Evolutionary conservation across 2,329 filamentous ascomycete species (phyloP), one percentile per base, ranked within the genome.

Genomic region (Fusarium guadeloupense): DNA sequence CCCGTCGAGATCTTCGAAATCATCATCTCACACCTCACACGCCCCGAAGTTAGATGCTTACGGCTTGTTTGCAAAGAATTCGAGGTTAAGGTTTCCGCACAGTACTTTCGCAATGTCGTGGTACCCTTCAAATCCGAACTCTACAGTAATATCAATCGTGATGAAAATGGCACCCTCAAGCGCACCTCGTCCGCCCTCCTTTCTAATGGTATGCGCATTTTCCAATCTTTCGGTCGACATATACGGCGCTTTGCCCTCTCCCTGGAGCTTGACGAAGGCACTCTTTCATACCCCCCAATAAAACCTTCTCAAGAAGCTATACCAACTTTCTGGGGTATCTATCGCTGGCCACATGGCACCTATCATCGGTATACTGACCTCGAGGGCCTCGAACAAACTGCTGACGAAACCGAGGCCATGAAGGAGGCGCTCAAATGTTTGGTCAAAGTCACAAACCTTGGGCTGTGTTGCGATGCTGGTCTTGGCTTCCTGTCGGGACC

Each of bases 401-500:
- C 88, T 5, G 88, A 91, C 64, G 85, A 89, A 66, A 85, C 82
- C 0, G 77, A 80, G 9, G 81, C 80, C 25, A 87, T 90, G 84
- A 85, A 81, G 58, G 77, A 80, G 28, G 86, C 88, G 4, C 81
- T 92, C 51, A 77, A 78, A 10, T 83, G 81, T 46, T 78, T 90
- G 2, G 75, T 70, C 3, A 78, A 80, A 9, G 82, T 88, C 4
- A 79, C 77, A 30, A 86, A 90, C 57, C 79, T 92, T n/a, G 89
- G 85, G 0, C 74, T 92, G 4, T 89, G 85, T 16, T 81, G 90
- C 34, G 86, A 90, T 68, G 87, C 83, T 51, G 88, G 89, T 9
- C 78, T 91, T 31, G 89, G 89, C 10, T 91, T 87, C 80, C 79
- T 91, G 10, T 77, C 77, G 40, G 87, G 88, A 1, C 85, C 87